Evolutionary conservation across 441 rosid species (phyloP).

Genomic region (Corymbia citriodora): DNA sequence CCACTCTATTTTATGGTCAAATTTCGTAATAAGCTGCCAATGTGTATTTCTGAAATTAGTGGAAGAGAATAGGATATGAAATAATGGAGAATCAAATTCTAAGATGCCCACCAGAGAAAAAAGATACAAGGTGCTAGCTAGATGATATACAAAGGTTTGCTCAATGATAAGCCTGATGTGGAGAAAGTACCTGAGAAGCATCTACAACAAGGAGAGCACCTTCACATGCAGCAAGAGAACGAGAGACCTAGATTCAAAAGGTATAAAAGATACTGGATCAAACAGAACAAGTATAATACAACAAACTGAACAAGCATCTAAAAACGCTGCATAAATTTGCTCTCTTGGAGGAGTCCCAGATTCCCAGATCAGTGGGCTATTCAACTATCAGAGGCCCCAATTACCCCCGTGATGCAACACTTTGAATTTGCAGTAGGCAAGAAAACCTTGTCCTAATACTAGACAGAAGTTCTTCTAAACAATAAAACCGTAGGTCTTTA

Average conservation of each 20-base stretch:
- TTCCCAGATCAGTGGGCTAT: not conserved
- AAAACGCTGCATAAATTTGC: not conserved
- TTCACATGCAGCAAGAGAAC: conserved; percentile 99
- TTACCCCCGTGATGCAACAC: not conserved
- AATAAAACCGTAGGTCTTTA: not conserved
- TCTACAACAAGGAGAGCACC: conserved; percentile 99
- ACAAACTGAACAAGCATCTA: not conserved
- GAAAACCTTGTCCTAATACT: not conserved
- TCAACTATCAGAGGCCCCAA: not conserved
- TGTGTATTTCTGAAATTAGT: not conserved
- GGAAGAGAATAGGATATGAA: not conserved
- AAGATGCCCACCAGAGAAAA: not conserved
- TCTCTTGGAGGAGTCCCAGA: not conserved
- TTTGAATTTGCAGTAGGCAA: not conserved
- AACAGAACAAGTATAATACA: not conserved
- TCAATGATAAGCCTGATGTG: not conserved
- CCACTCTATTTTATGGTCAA: not conserved
- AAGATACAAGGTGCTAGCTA: not conserved
- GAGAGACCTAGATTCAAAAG: conserved; percentile 59
- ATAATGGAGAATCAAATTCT: not conserved
- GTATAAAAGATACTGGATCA: not conserved
- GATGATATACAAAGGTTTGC: not conserved
- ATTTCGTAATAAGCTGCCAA: not conserved
- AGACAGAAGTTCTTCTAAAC: not conserved
- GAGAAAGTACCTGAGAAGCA: conserved; percentile 79